A percentile compares a stretch with the other conserved stretches of the same genome.
phyloP scores from a whole-genome alignment of 2,329 filamentous ascomycete genomes.

The Fusarium foetens region DNA sequence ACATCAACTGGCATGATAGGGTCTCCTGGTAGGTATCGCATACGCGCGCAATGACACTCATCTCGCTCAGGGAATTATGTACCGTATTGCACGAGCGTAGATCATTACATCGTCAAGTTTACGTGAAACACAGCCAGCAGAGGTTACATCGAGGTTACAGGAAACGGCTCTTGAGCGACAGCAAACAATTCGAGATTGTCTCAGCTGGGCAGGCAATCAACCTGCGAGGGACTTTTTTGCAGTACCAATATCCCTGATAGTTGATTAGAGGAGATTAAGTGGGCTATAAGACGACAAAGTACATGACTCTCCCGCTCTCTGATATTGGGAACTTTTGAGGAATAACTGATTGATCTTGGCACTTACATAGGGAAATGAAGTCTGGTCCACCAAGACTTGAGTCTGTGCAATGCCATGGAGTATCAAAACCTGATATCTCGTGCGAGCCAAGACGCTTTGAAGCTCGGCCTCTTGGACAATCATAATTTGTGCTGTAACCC shows the following conservation, averaged over 20 bases:
- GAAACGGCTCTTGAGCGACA: constrained; percentile 42
- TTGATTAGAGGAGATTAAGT: constrained; percentile 1
- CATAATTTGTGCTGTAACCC: constrained; percentile 1
- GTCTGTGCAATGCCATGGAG: constrained; percentile 3
- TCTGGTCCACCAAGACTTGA: constrained; percentile 3
- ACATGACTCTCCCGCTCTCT: constrained; percentile 5
- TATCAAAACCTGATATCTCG: constrained; percentile 10
- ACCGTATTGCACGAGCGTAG: background rate
- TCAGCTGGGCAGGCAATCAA: constrained; percentile 11
- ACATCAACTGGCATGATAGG: constrained; percentile 1
- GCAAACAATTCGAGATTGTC: constrained; percentile 39
- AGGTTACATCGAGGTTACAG: constrained; percentile 31
- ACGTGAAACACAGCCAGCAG: constrained; percentile 23
- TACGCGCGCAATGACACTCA: constrained; percentile 1
- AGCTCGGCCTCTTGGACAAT: constrained; percentile 7
- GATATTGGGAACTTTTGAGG: constrained; percentile 14
- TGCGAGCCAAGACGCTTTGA: constrained; percentile 18
- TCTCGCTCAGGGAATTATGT: constrained; percentile 4
- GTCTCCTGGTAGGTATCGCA: background rate
- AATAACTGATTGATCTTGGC: constrained; percentile 18
- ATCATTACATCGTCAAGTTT: constrained; percentile 16
- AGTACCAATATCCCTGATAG: background rate
- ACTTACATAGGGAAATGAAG: constrained; percentile 9
- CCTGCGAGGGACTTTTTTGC: constrained; percentile 2
- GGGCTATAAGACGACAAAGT: constrained; percentile 18